Evolutionary conservation across 2,329 filamentous ascomycete species (phyloP), one percentile per base, ranked within the genome.

Genomic region (Aphanocladium album): DNA sequence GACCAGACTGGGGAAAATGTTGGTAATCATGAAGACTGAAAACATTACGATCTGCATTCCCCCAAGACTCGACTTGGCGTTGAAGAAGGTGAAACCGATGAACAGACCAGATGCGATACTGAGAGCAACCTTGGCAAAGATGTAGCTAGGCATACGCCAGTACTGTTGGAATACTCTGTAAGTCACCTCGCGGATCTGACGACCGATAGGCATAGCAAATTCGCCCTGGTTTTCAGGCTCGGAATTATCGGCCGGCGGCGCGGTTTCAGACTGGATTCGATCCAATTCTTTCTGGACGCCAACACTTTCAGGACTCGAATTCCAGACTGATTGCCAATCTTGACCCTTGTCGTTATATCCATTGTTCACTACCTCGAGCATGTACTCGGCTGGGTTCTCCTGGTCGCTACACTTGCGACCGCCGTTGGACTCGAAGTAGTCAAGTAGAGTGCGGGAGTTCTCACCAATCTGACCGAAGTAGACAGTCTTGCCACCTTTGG

Each of bases 41-140:
- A 92, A 92, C 70, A 92, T 79, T 57, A 89, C 83, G 69, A 89
- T 89, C 68, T 91, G 87, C 65, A 91, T 82, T n/a, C 89, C 89
- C 23, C 88, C 85, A 53, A 83, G 76, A 0, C 83, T 85, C 56
- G 79, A 78, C 7, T 83, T 61, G 5, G 76, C 69, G 3, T 77
- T 52, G 74, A 79, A 90, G 72, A 92, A 90, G 0, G 86, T 88
- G 71, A 91, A 89, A 1, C 89, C 89, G 62, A 92, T 88, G 69
- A 93, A 93, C 1, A 93, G 77, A 7, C 82, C 79, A 25, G 84
- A 79, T 60, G 85, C 79, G 56, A 82, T 64, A 2, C 76, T 86
- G 19, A 93, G 81, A 1, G 80, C 71, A 2, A 83, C 71, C 75
- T 93, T 93, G 60, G 89, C 83, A 72, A 90, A 89, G 68, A 95